These are phyloP conservation scores for Rhodomyrtus psidioides DNA, from an alignment of 441 rosid genomes.

Conservation along the genomic window DNA sequence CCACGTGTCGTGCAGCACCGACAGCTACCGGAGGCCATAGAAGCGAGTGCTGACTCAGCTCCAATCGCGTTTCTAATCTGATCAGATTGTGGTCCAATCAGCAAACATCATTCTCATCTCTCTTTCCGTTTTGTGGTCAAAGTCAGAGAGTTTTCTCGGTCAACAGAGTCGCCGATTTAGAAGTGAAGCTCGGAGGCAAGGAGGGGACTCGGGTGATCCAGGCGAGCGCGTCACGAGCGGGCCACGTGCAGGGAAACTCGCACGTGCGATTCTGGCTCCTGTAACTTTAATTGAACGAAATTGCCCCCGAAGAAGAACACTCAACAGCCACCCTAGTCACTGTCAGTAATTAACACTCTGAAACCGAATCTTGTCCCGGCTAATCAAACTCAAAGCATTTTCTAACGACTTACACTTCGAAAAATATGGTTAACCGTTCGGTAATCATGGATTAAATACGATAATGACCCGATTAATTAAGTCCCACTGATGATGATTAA, in stretches of 20 bases:
- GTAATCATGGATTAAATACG: neutral
- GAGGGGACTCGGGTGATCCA: too few relatives aligned
- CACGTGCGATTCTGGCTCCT: neutral
- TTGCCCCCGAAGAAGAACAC: neutral
- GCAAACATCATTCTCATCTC: neutral
- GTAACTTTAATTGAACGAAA: neutral
- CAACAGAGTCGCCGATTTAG: neutral
- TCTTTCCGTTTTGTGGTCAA: neutral
- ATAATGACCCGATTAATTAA: too few relatives aligned
- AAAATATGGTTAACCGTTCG: neutral
- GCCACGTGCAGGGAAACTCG: neutral
- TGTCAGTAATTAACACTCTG: neutral
- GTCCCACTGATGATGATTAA: neutral
- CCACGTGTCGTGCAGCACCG: too few relatives aligned
- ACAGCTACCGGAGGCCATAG: too few relatives aligned
- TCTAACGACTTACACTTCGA: neutral
- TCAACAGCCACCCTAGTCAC: neutral
- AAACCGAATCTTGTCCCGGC: neutral
- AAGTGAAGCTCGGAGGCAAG: too few relatives aligned
- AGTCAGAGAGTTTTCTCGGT: neutral
- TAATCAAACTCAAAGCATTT: neutral
- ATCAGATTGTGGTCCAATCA: too few relatives aligned
- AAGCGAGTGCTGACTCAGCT: too few relatives aligned
- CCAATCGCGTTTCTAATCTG: too few relatives aligned
- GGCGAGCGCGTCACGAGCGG: too few relatives aligned